Percentiles rank a stretch among this genome's conserved stretches.
These are phyloP conservation scores for Cercospora berteroae DNA, from an alignment of 2,329 filamentous ascomycete species.

Conservation along the genomic window DNA sequence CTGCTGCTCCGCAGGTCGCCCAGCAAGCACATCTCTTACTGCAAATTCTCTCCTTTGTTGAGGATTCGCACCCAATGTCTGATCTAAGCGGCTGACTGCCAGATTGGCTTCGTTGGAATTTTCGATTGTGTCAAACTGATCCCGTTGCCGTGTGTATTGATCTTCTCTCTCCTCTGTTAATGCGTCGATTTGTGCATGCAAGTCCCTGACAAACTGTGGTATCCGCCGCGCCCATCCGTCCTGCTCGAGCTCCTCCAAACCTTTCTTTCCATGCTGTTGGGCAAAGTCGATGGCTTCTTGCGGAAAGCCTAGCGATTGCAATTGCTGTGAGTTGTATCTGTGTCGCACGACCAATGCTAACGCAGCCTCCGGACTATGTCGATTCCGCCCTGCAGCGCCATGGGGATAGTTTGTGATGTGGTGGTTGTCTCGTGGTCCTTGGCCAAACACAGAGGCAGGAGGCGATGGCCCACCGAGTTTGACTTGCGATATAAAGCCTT, in stretches of 20 bases:
- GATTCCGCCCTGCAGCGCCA: slow-evolving; percentile 25
- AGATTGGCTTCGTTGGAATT: not conserved
- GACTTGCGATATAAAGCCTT: slow-evolving; percentile 78
- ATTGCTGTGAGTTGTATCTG: slow-evolving; percentile 18
- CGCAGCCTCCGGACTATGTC: slow-evolving; percentile 30
- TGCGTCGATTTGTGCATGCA: slow-evolving; percentile 20
- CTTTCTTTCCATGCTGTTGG: slow-evolving; percentile 24
- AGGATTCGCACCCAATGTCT: slow-evolving; percentile 11
- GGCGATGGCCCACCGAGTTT: slow-evolving; percentile 67
- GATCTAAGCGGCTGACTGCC: slow-evolving; percentile 12
- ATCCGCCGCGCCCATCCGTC: slow-evolving; percentile 30
- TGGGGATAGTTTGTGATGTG: slow-evolving; percentile 32
- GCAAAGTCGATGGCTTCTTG: slow-evolving; percentile 32
- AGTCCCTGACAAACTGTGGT: slow-evolving; percentile 25
- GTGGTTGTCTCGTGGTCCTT: slow-evolving; percentile 32
- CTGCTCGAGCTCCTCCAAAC: slow-evolving; percentile 27
- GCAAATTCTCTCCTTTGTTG: slow-evolving; percentile 14
- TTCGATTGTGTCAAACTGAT: slow-evolving; percentile 2
- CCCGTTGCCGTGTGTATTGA: slow-evolving; percentile 14
- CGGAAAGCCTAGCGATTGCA: slow-evolving; percentile 26
- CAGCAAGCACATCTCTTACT: slow-evolving; percentile 16
- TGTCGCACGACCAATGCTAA: slow-evolving; percentile 30
- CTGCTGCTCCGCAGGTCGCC: slow-evolving; percentile 11
- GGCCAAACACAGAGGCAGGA: slow-evolving; percentile 42
- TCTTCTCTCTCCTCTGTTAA: slow-evolving; percentile 18